Percentiles rank a stretch among this genome's conserved stretches.
These are phyloP conservation scores for Malus hybrid DNA, from an alignment of 331 rosid species.

Conservation along the genomic window DNA sequence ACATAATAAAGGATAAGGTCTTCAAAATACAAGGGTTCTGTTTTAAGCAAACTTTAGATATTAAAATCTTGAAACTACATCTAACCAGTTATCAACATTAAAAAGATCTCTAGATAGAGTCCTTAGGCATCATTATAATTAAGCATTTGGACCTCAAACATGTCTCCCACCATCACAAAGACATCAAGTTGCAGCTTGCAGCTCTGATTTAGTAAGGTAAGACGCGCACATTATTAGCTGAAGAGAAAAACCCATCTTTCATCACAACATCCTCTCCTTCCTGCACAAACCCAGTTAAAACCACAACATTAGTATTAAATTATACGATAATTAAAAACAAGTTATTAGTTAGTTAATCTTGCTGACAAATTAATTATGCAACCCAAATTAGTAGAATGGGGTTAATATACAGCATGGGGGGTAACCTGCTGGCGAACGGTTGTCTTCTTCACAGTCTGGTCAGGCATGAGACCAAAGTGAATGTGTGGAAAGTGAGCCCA, in stretches of 20 bases:
- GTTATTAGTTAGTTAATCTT: background rate
- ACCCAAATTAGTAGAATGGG: background rate
- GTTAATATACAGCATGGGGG: background rate
- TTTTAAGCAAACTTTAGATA: background rate
- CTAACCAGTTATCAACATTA: background rate
- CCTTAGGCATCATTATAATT: background rate
- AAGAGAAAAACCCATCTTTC: slow-evolving; percentile 74
- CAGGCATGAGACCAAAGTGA: slow-evolving; percentile 60
- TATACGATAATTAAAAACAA: background rate
- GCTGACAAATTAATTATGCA: background rate
- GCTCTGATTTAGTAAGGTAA: slow-evolving; percentile 47
- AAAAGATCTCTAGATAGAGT: background rate
- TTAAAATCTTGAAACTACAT: background rate
- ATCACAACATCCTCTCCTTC: slow-evolving; percentile 78
- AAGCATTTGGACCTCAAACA: background rate
- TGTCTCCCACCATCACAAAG: background rate
- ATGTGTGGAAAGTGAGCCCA: slow-evolving; percentile 63
- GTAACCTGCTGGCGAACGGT: slow-evolving; percentile 42
- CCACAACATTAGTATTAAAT: background rate
- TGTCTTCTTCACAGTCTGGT: slow-evolving; percentile 49
- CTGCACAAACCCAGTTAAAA: slow-evolving; percentile 23
- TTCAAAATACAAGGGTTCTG: background rate
- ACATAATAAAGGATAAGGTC: background rate
- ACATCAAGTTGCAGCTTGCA: background rate
- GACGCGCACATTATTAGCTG: slow-evolving; percentile 79